Evolutionary conservation across 2,329 filamentous ascomycete species (phyloP).

Genomic region (Trichophyton mentagrophytes): DNA sequence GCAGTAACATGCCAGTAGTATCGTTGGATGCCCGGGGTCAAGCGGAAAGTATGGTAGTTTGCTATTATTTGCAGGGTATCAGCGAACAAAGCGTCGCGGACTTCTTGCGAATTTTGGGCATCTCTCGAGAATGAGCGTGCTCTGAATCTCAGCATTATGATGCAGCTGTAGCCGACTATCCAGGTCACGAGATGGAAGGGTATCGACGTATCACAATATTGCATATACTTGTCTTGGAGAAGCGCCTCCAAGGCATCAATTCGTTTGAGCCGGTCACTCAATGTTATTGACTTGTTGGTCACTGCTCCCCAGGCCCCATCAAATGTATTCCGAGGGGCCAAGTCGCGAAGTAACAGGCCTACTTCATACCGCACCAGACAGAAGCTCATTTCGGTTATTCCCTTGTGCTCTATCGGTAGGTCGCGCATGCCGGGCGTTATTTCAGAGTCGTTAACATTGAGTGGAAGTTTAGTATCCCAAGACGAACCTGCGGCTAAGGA

Average conservation of each 20-base stretch:
- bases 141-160: background rate
- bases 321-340: slow-evolving; percentile 3
- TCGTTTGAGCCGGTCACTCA: slow-evolving; percentile 13
- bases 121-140: slow-evolving; percentile 17
- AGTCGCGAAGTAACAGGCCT: slow-evolving; percentile 29
- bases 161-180: background rate
- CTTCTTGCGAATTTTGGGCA: slow-evolving; percentile 18
- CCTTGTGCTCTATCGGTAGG: slow-evolving; percentile 18
- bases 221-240: slow-evolving; percentile 23
- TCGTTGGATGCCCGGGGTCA: slow-evolving; percentile 24
- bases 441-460: slow-evolving; percentile 34
- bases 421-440: slow-evolving; percentile 29
- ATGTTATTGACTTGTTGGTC: background rate
- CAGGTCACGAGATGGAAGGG: slow-evolving; percentile 19
- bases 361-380: slow-evolving; percentile 34
- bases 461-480: slow-evolving; percentile 34
- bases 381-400: slow-evolving; percentile 33
- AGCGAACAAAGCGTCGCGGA: slow-evolving; percentile 27
- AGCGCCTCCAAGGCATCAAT: slow-evolving; percentile 19
- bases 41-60: slow-evolving; percentile 25
- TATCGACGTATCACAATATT: slow-evolving; percentile 25
- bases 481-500: slow-evolving; percentile 20
- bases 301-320: background rate
- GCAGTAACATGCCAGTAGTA: slow-evolving; percentile 34
- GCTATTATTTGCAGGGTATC: slow-evolving; percentile 28